Conservation (phyloP, 2,329 filamentous ascomycete species). For the Phialophora tarda region DNA sequence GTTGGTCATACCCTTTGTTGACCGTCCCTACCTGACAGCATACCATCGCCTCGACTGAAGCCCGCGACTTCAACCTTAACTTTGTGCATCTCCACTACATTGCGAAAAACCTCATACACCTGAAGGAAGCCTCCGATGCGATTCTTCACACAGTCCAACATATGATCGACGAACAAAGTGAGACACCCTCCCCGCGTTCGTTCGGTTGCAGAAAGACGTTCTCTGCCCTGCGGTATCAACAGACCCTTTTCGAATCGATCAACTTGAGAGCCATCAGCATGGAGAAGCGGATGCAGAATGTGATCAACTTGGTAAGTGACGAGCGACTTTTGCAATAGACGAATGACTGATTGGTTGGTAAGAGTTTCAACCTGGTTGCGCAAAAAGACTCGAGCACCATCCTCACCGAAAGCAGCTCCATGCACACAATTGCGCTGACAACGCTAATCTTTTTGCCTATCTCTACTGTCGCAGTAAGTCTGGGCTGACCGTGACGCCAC, state of each 20-base stretch:
- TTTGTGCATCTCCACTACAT: constrained; percentile 46
- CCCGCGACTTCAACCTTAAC: constrained; percentile 28
- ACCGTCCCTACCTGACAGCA: background rate
- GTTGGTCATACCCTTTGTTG: background rate
- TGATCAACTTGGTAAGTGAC: constrained; percentile 45
- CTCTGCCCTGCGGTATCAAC: constrained; percentile 41
- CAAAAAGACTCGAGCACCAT: constrained; percentile 47
- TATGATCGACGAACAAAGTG: constrained; percentile 38
- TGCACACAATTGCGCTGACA: constrained; percentile 55
- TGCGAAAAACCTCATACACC: constrained; percentile 48
- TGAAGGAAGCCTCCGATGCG: constrained; percentile 46
- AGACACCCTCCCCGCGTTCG: background rate
- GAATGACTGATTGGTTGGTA: background rate
- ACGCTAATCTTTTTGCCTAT: constrained; percentile 53
- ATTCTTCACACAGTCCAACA: constrained; percentile 41
- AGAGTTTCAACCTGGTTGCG: constrained; percentile 49
- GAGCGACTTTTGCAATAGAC: background rate
- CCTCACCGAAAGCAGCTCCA: constrained; percentile 49
- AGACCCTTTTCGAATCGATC: constrained; percentile 45
- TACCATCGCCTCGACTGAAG: constrained; percentile 6
- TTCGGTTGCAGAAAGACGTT: constrained; percentile 12
- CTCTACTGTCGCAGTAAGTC: constrained; percentile 31
- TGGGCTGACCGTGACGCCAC: background rate
- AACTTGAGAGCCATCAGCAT: constrained; percentile 45
- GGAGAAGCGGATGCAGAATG: constrained; percentile 47